Conservation (phyloP, 345 rosid genomes). For the Reutealis trisperma region DNA sequence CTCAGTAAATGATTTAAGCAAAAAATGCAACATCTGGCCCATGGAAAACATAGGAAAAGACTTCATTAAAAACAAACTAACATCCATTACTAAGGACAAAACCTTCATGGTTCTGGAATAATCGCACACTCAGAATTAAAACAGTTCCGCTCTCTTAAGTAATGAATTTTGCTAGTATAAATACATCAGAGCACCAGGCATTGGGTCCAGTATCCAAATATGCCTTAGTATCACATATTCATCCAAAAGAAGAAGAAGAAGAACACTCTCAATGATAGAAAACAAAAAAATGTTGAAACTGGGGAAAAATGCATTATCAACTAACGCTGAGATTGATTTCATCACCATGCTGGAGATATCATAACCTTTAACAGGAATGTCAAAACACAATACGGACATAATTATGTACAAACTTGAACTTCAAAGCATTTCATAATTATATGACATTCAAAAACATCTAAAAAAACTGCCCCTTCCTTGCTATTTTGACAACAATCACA, state of each 20-base stretch:
- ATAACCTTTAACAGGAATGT: not conserved
- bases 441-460: not conserved
- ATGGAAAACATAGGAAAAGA: constrained; percentile 9
- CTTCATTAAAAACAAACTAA: not conserved
- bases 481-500: not conserved
- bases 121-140: not conserved
- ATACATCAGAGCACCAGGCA: not conserved
- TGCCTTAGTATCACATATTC: not conserved
- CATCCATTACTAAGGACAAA: not conserved
- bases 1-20: not conserved
- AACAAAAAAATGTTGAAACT: not conserved
- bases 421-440: not conserved
- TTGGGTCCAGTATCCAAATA: not conserved
- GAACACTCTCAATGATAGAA: not conserved
- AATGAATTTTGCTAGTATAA: not conserved
- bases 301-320: not conserved
- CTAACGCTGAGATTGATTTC: not conserved
- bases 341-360: not conserved
- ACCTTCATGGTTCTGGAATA: not conserved
- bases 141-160: not conserved
- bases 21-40: not conserved
- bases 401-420: not conserved
- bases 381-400: not conserved
- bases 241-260: too few species aligned
- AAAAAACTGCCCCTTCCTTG: not conserved